These are phyloP conservation scores for Friedmanniomyces endolithicus DNA, from an alignment of 495 filamentous ascomycete species.

Conservation along the genomic window DNA sequence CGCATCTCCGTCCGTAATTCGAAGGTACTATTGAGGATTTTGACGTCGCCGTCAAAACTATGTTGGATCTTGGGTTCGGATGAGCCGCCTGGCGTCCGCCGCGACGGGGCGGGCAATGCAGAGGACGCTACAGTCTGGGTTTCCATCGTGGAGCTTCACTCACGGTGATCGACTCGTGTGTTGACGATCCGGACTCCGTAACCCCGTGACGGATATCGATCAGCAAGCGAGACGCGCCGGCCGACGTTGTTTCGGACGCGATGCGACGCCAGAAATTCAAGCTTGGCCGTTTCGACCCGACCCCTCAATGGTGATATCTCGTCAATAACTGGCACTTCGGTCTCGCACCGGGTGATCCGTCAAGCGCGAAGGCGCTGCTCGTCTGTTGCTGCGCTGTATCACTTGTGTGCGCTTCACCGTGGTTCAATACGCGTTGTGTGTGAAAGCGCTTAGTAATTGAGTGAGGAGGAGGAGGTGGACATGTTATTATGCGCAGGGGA, in stretches of 20 bases:
- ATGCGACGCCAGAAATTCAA: background rate
- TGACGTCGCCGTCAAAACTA: slow-evolving; percentile 13
- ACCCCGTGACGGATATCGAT: background rate
- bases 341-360: no score
- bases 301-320: background rate
- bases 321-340: no score
- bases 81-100: background rate
- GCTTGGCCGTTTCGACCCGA: background rate
- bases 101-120: background rate
- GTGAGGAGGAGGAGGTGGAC: background rate
- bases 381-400: background rate
- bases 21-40: slow-evolving; percentile 6
- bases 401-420: no score
- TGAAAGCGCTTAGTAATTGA: no score
- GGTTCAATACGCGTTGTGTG: background rate
- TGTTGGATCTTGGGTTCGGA: slow-evolving; percentile 8
- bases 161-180: no score
- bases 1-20: slow-evolving; percentile 2
- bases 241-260: no score
- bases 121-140: background rate
- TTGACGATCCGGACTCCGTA: background rate
- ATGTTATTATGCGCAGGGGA: background rate
- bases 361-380: background rate
- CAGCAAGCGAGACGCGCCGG: no score
- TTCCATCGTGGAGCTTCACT: background rate